Conservation (phyloP, 2,329 filamentous ascomycete genomes). For the Colletotrichum coccodes region DNA sequence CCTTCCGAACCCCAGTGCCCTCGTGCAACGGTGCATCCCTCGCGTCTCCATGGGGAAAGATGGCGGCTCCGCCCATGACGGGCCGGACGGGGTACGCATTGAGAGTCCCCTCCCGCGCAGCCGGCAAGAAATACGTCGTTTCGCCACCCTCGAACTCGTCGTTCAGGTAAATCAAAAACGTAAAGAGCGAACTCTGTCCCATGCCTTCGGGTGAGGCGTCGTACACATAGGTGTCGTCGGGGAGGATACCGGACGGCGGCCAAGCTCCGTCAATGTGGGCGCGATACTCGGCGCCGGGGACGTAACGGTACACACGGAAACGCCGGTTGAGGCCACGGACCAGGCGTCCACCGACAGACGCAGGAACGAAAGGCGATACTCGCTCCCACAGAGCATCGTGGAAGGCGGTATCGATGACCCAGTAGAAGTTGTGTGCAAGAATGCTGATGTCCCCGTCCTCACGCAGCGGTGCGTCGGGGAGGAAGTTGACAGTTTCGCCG, state of each 20-base stretch:
- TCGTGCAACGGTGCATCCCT: conserved; percentile 74
- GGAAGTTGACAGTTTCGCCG: conserved; percentile 72
- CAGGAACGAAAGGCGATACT: conserved; percentile 67
- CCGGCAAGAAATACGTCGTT: conserved; percentile 77
- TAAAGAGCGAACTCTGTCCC: conserved; percentile 75
- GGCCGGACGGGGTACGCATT: conserved; percentile 77
- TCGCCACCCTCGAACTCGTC: conserved; percentile 79
- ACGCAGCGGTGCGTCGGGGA: conserved; percentile 74
- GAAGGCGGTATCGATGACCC: conserved; percentile 73
- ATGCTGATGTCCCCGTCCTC: conserved; percentile 74
- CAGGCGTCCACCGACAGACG: conserved; percentile 61
- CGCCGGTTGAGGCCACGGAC: conserved; percentile 74
- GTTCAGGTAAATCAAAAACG: conserved; percentile 76
- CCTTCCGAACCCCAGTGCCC: conserved; percentile 75
- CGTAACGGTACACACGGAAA: conserved; percentile 78
- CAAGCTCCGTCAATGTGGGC: conserved; percentile 79
- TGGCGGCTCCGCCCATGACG: conserved; percentile 73
- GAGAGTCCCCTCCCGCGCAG: conserved; percentile 69
- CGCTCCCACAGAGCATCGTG: conserved; percentile 72
- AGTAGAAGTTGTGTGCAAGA: conserved; percentile 79
- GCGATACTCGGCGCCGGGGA: conserved; percentile 77
- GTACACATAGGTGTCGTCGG: conserved; percentile 70
- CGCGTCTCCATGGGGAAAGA: conserved; percentile 77
- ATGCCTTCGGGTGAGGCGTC: conserved; percentile 69
- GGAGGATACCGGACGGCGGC: conserved; percentile 74